Evolutionary conservation across 371 early-diverging fungal species (phyloP).

Genomic region (Apophysomyces ossiformis): DNA sequence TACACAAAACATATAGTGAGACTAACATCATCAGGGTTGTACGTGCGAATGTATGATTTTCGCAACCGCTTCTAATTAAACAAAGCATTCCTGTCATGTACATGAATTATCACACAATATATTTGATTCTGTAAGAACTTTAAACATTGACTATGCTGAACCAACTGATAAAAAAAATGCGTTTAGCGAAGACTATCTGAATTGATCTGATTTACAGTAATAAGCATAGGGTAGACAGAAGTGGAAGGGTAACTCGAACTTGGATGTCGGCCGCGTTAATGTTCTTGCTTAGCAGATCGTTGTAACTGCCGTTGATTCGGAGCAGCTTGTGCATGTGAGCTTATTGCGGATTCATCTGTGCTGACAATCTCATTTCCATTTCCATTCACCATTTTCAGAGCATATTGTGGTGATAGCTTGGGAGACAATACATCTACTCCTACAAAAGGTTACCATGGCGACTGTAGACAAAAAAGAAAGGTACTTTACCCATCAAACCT

Average conservation of each 20-base stretch:
- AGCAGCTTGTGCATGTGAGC: neutral
- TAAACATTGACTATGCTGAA: no score
- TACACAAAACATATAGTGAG: neutral
- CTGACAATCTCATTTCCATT: constrained; percentile 1
- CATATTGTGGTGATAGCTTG: no score
- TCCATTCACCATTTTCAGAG: no score
- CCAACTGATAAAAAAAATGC: neutral
- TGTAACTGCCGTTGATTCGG: constrained; percentile 1
- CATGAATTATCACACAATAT: neutral
- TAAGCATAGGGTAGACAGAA: neutral
- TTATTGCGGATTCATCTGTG: constrained; percentile 1
- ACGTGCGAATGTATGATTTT: no score
- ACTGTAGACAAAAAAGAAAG: no score
- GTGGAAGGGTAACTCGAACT: constrained; percentile 7
- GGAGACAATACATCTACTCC: no score
- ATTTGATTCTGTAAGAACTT: no score
- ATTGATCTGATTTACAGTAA: constrained; percentile 1
- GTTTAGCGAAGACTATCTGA: constrained; percentile 4
- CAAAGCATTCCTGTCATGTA: no score
- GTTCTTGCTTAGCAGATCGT: constrained; percentile 4
- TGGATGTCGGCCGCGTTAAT: constrained; percentile 7
- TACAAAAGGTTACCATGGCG: no score
- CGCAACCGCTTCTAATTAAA: no score
- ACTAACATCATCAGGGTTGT: no score
- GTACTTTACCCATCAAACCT: no score